These are phyloP conservation scores for Seiridium cupressi DNA, from an alignment of 2,329 filamentous ascomycete genomes.

Conservation along the genomic window DNA sequence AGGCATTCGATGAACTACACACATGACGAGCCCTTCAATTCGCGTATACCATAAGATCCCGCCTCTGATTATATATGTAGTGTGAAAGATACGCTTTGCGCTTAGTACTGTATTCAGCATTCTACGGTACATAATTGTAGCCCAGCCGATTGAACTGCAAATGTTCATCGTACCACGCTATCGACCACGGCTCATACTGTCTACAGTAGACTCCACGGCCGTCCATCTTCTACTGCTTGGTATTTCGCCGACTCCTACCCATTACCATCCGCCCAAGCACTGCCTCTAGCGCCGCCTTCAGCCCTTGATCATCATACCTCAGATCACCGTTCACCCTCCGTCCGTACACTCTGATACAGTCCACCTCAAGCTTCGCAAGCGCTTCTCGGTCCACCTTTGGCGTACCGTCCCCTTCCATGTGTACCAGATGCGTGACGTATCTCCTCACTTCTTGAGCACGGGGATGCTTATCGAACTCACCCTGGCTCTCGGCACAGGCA, in stretches of 20 bases:
- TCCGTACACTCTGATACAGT: slow-evolving; percentile 75
- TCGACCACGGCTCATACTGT: too few relatives aligned
- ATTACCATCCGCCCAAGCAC: slow-evolving; percentile 62
- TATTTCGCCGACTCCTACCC: slow-evolving; percentile 43
- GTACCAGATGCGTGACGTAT: slow-evolving; percentile 83
- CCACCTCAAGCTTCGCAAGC: slow-evolving; percentile 68
- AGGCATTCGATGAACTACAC: too few relatives aligned
- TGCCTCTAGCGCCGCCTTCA: slow-evolving; percentile 73
- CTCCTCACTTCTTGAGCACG: slow-evolving; percentile 41
- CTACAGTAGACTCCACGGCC: too few relatives aligned
- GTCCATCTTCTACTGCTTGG: slow-evolving; percentile 18
- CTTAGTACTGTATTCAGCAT: too few relatives aligned
- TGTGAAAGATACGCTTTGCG: too few relatives aligned
- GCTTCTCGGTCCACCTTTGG: slow-evolving; percentile 68
- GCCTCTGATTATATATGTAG: too few relatives aligned
- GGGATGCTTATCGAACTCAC: slow-evolving; percentile 25
- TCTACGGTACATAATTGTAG: too few relatives aligned
- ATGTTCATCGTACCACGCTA: too few relatives aligned
- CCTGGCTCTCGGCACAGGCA: slow-evolving; percentile 69
- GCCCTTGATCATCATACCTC: slow-evolving; percentile 72
- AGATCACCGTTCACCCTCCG: slow-evolving; percentile 54
- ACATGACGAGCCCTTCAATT: too few relatives aligned
- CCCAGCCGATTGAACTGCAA: too few relatives aligned
- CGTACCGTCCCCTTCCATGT: slow-evolving; percentile 69
- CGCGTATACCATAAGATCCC: too few relatives aligned